A percentile compares a stretch with the other conserved stretches of the same genome.
Conservation (phyloP, 2,329 filamentous ascomycete species). For the Niveomyces coronatus region DNA sequence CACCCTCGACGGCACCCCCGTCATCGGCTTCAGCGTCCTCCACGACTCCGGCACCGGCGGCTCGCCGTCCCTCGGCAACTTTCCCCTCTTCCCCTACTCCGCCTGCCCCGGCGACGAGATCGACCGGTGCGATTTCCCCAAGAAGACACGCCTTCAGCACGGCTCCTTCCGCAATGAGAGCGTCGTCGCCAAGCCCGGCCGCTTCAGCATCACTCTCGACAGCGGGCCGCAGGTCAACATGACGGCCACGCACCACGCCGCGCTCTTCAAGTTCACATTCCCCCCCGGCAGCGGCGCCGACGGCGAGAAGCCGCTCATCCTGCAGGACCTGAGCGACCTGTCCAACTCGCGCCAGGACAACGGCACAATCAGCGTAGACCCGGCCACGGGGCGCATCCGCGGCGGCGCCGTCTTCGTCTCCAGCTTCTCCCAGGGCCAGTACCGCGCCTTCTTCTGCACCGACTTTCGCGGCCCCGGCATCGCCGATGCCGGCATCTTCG, state of each 20-base stretch:
- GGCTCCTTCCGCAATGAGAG: constrained; percentile 38
- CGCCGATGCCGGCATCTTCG: constrained; percentile 51
- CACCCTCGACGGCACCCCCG: constrained; percentile 36
- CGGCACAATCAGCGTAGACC: constrained; percentile 44
- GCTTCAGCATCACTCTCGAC: constrained; percentile 51
- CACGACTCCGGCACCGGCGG: constrained; percentile 50
- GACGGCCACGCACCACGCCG: constrained; percentile 55
- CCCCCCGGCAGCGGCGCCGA: constrained; percentile 31
- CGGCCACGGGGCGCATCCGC: constrained; percentile 46
- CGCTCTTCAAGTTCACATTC: constrained; percentile 57
- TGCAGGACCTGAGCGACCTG: constrained; percentile 57
- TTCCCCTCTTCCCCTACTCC: constrained; percentile 59
- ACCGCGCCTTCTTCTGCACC: constrained; percentile 53
- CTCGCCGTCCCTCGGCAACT: constrained; percentile 58
- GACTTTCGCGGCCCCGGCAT: constrained; percentile 52
- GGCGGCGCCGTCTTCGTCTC: constrained; percentile 53
- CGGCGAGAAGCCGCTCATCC: constrained; percentile 43
- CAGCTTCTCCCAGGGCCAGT: constrained; percentile 54
- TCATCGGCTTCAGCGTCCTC: constrained; percentile 47
- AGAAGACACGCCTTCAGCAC: constrained; percentile 28
- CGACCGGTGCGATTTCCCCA: constrained; percentile 50
- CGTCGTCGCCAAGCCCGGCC: constrained; percentile 50
- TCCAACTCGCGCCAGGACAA: constrained; percentile 49
- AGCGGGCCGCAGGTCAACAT: constrained; percentile 53
- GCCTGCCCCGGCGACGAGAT: constrained; percentile 51